These are phyloP conservation scores for Kwoniella sp. DNA, from an alignment of 768 basidiomycete genomes.

Conservation along the genomic window DNA sequence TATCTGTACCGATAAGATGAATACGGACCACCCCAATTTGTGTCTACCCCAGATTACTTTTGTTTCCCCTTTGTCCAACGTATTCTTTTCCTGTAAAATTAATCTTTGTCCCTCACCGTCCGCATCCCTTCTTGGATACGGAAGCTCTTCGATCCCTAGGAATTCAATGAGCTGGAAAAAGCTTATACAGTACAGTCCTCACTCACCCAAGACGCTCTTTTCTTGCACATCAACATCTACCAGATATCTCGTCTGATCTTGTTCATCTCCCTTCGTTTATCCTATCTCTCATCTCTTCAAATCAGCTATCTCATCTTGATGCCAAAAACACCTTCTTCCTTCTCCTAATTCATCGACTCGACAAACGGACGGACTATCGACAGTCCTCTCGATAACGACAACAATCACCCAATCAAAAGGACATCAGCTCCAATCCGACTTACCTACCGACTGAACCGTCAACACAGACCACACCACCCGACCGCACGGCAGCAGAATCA, in stretches of 20 bases:
- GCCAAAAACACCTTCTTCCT: conserved; percentile 1
- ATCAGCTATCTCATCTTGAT: not conserved
- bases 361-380: not conserved
- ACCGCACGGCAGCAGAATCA: not conserved
- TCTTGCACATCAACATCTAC: not conserved
- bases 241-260: not conserved
- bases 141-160: no score
- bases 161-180: not conserved
- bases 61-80: no score
- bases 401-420: not conserved
- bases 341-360: no score
- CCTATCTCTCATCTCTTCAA: conserved; percentile 4
- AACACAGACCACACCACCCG: not conserved
- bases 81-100: conserved; percentile 6
- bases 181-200: not conserved
- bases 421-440: not conserved
- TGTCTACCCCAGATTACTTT: not conserved
- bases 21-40: not conserved
- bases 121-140: no score
- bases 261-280: not conserved
- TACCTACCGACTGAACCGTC: no score
- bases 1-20: not conserved
- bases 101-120: not conserved
- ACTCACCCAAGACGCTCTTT: conserved; percentile 16
- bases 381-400: not conserved